A percentile compares a stretch with the other conserved stretches of the same genome.
phyloP scores from a whole-genome alignment of 2,329 filamentous ascomycete species.

The Phyllachora maydis region DNA sequence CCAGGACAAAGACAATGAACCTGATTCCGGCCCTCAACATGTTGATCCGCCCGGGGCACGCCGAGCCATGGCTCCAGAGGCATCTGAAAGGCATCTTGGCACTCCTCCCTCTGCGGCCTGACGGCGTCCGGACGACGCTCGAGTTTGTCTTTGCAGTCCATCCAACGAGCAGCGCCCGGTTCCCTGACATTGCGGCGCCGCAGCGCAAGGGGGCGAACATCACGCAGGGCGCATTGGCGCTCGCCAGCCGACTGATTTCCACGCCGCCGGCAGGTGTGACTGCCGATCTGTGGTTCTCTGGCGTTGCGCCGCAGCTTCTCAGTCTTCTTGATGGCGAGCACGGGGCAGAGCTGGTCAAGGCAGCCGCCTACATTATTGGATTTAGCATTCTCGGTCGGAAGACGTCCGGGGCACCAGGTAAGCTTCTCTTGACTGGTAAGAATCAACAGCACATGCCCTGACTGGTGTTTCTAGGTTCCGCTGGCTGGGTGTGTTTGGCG shows the following conservation, averaged over 20 bases:
- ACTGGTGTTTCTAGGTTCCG: constrained; percentile 5
- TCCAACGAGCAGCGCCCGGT: constrained; percentile 23
- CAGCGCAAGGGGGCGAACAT: constrained; percentile 41
- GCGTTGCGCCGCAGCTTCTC: constrained; percentile 39
- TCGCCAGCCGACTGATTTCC: constrained; percentile 40
- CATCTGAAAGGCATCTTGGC: constrained; percentile 36
- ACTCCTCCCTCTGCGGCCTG: constrained; percentile 34
- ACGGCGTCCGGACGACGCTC: constrained; percentile 45
- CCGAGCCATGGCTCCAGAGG: constrained; percentile 37
- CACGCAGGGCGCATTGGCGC: constrained; percentile 44
- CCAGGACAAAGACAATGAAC: constrained; percentile 21
- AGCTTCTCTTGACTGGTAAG: constrained; percentile 1
- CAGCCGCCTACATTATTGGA: constrained; percentile 39
- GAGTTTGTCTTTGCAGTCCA: constrained; percentile 55
- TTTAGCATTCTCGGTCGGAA: constrained; percentile 46
- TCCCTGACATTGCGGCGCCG: constrained; percentile 17
- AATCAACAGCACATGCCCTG: constrained; percentile 2
- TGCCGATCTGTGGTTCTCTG: constrained; percentile 36
- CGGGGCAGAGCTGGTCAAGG: constrained; percentile 35
- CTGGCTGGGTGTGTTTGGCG: constrained; percentile 7
- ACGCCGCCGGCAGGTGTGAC: constrained; percentile 32
- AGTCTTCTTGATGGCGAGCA: constrained; percentile 39
- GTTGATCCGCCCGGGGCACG: constrained; percentile 37
- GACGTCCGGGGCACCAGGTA: constrained; percentile 41
- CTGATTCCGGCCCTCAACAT: constrained; percentile 41